A percentile compares a stretch with the other conserved stretches of the same genome.
Evolutionary conservation across 495 filamentous ascomycete genomes (phyloP).

Genomic region (Hamigera avellanea): DNA sequence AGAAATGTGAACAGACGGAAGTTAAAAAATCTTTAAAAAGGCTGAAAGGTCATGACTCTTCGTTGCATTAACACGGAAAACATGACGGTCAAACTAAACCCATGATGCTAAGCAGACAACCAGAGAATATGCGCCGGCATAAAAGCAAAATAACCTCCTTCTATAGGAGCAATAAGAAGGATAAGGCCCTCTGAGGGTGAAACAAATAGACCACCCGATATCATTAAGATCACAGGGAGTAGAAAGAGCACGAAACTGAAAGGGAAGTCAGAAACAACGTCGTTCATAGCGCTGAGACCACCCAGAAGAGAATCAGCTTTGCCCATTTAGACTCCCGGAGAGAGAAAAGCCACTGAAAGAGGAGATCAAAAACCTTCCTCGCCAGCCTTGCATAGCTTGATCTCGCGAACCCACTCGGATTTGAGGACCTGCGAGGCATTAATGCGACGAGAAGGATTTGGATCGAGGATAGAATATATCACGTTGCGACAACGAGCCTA

Average conservation of each 20-base stretch:
- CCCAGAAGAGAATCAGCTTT: constrained; percentile 1
- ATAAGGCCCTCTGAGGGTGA: constrained; percentile 2
- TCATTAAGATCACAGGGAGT: not conserved
- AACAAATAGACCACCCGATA: not conserved
- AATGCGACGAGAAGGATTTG: constrained; percentile 81
- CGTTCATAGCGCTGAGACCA: not conserved
- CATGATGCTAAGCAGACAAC: constrained; percentile 13
- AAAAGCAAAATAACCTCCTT: constrained; percentile 18
- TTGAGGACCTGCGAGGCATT: constrained; percentile 93
- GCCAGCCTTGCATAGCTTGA: constrained; percentile 89
- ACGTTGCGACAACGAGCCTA: constrained; percentile 96
- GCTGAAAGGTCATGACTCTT: constrained; percentile 29
- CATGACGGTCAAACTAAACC: constrained; percentile 22
- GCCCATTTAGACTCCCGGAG: not conserved
- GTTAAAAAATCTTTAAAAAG: constrained; percentile 2
- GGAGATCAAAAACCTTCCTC: constrained; percentile 67
- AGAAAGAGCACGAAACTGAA: not conserved
- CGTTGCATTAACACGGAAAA: constrained; percentile 34
- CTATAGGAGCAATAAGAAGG: constrained; percentile 10
- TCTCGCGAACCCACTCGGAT: constrained; percentile 96
- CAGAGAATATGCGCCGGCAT: constrained; percentile 14
- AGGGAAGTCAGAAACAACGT: not conserved
- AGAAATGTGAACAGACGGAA: not conserved
- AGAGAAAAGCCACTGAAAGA: not conserved
- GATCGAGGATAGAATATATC: constrained; percentile 96